Conservation (phyloP, 331 rosid species). For the Pyracantha coccinea region DNA sequence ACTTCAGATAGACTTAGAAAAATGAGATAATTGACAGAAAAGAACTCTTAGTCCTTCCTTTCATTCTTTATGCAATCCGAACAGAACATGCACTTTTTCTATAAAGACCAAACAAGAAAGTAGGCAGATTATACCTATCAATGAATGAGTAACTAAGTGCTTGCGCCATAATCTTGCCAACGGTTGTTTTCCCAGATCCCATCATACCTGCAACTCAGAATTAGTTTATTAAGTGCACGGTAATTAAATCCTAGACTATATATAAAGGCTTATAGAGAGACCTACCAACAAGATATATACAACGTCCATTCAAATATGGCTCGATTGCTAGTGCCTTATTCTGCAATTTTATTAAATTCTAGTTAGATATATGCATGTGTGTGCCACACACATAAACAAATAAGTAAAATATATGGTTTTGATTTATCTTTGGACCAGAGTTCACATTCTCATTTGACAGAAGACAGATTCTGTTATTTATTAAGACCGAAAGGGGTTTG, state of each 20-base stretch:
- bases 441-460: constrained; percentile 1
- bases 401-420: not conserved
- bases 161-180: constrained; percentile 73
- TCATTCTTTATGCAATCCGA: not conserved
- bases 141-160: constrained; percentile 67
- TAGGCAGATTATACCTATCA: constrained; percentile 53
- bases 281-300: constrained; percentile 93
- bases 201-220: constrained; percentile 77
- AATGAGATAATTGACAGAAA: not conserved
- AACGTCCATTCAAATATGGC: constrained; percentile 75
- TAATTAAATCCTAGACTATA: constrained; percentile 8
- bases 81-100: not conserved
- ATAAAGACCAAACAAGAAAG: constrained; percentile 3
- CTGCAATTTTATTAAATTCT: constrained; percentile 57
- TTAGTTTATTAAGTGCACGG: constrained; percentile 7
- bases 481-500: not conserved
- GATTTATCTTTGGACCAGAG: not conserved
- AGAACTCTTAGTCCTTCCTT: not conserved
- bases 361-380: constrained; percentile 27
- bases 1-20: not conserved
- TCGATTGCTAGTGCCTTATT: constrained; percentile 52
- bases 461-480: not conserved
- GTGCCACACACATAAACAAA: not conserved
- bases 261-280: constrained; percentile 30
- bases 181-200: constrained; percentile 99